Percentiles rank a stretch among this genome's conserved stretches.
Evolutionary conservation across 106 monocot species (phyloP).

Genomic region (Allium cepa): DNA sequence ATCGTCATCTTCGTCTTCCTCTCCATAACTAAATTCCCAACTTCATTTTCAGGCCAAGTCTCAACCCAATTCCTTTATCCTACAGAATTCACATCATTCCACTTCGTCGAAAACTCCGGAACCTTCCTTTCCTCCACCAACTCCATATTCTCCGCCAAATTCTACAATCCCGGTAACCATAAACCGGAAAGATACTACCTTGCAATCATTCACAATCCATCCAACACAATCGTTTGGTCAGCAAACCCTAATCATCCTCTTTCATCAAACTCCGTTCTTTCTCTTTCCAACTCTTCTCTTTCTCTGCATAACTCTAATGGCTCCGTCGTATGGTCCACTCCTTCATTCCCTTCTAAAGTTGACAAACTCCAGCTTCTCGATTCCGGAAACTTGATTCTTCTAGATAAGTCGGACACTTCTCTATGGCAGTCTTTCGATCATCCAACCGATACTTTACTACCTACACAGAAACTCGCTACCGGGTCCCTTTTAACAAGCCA

Average conservation of each 20-base stretch:
- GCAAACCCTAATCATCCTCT: slow-evolving; percentile 42
- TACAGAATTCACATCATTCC: slow-evolving; percentile 39
- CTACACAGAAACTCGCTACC: slow-evolving; percentile 39
- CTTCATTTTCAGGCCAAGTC: slow-evolving; percentile 15
- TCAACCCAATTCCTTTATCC: slow-evolving; percentile 31
- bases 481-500: slow-evolving; percentile 37
- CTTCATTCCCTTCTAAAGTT: slow-evolving; percentile 21
- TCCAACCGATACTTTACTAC: slow-evolving; percentile 64
- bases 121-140: slow-evolving; percentile 44
- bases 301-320: slow-evolving; percentile 24
- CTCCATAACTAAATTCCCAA: not conserved
- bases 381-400: slow-evolving; percentile 68
- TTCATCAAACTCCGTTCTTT: slow-evolving; percentile 21
- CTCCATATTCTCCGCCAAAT: slow-evolving; percentile 24
- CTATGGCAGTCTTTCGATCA: slow-evolving; percentile 86
- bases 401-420: slow-evolving; percentile 38
- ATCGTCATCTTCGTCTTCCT: slow-evolving; percentile 18
- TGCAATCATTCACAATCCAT: slow-evolving; percentile 25
- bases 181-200: slow-evolving; percentile 31
- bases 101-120: slow-evolving; percentile 29
- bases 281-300: slow-evolving; percentile 43
- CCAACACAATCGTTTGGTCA: slow-evolving; percentile 42
- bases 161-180: slow-evolving; percentile 21
- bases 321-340: slow-evolving; percentile 54
- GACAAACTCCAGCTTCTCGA: slow-evolving; percentile 51